phyloP scores from a whole-genome alignment of 495 filamentous ascomycete genomes.

The Lophiotrema nucula region DNA sequence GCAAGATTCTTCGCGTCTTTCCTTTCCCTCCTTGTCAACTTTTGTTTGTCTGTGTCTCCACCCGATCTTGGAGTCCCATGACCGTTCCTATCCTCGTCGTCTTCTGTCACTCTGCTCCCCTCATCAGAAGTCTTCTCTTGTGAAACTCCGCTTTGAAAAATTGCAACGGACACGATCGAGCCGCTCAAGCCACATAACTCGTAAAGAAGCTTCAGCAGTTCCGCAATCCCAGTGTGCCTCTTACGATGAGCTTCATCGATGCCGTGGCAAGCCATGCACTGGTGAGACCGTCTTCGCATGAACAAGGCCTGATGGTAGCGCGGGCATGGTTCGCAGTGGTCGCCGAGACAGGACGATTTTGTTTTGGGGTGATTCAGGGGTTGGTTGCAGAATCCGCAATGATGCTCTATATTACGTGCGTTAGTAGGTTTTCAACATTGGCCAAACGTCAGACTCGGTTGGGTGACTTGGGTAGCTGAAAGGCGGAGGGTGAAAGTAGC shows the following conservation, averaged over 20 bases:
- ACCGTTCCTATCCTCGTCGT: neutral
- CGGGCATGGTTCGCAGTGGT: slow-evolving; percentile 36
- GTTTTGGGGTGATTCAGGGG: slow-evolving; percentile 28
- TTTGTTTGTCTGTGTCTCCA: neutral
- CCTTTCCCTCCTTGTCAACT: neutral
- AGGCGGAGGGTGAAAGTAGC: too few species aligned
- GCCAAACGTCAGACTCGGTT: too few species aligned
- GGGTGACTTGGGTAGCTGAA: too few species aligned
- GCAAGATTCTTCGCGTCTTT: slow-evolving; percentile 10
- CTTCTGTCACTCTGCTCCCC: too few species aligned
- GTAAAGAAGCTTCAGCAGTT: slow-evolving; percentile 17
- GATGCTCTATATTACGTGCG: slow-evolving; percentile 33
- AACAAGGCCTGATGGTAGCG: slow-evolving; percentile 36
- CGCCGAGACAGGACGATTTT: slow-evolving; percentile 25
- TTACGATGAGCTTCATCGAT: slow-evolving; percentile 27
- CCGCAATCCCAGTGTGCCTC: slow-evolving; percentile 31
- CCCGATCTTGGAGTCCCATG: neutral
- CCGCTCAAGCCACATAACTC: neutral
- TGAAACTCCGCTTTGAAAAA: too few species aligned
- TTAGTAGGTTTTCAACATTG: too few species aligned
- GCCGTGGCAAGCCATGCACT: slow-evolving; percentile 28
- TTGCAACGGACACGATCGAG: neutral
- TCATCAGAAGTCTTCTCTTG: too few species aligned
- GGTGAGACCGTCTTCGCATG: slow-evolving; percentile 21
- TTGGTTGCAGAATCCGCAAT: slow-evolving; percentile 34